Conservation (phyloP, 1,139 yeast genomes). For the Hemisphaericaspora subhashii region DNA sequence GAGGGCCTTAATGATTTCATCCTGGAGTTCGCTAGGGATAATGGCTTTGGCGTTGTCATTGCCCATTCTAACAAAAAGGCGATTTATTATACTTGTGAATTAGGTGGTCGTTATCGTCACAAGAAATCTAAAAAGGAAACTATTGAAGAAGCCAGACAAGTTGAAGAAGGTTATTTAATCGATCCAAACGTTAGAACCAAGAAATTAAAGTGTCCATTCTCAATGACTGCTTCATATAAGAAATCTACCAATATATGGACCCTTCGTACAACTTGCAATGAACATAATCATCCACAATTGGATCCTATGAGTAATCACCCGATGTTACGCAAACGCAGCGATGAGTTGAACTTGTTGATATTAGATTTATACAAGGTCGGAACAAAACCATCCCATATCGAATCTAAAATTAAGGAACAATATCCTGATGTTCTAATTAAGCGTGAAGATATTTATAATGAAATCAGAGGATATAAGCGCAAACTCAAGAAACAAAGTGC, state of each 20-base stretch:
- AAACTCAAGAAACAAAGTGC: constrained; percentile 45
- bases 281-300: constrained; percentile 59
- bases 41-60: constrained; percentile 60
- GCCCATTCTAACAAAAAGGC: constrained; percentile 62
- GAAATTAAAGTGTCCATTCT: constrained; percentile 56
- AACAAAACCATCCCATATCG: constrained; percentile 59
- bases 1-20: constrained; percentile 56
- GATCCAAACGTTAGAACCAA: constrained; percentile 51
- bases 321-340: constrained; percentile 55
- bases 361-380: constrained; percentile 56
- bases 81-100: constrained; percentile 60
- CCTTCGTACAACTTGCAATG: constrained; percentile 53
- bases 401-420: constrained; percentile 51
- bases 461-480: constrained; percentile 57
- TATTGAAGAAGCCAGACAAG: constrained; percentile 25
- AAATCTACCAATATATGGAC: constrained; percentile 54
- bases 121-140: constrained; percentile 40
- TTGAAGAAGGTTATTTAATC: constrained; percentile 38
- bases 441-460: constrained; percentile 59
- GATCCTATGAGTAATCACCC: constrained; percentile 59
- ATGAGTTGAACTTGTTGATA: constrained; percentile 52
- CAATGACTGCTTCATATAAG: constrained; percentile 57
- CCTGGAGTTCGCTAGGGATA: constrained; percentile 56
- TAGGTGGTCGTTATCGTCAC: constrained; percentile 58
- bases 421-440: constrained; percentile 57